A percentile compares a stretch with the other conserved stretches of the same genome.
Conservation (phyloP, 2,329 filamentous ascomycete genomes). For the Akanthomyces lecanii region DNA sequence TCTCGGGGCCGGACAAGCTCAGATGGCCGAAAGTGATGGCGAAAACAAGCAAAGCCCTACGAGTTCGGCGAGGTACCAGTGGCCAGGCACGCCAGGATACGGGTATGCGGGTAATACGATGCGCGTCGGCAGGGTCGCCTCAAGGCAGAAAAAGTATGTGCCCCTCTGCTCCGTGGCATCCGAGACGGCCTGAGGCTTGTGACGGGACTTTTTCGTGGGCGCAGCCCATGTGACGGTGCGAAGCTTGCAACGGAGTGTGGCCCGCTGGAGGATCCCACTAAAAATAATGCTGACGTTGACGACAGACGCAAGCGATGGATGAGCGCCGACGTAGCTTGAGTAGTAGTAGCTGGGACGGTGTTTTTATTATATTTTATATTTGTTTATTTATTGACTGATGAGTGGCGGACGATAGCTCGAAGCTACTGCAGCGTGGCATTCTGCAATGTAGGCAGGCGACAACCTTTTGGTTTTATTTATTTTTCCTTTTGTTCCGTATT, state of each 20-base stretch:
- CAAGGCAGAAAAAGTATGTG: not conserved
- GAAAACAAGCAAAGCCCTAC: not conserved
- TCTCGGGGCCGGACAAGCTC: slow-evolving; percentile 6
- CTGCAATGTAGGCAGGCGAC: not conserved
- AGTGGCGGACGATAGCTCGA: no score
- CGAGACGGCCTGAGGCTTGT: slow-evolving; percentile 1
- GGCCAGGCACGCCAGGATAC: not conserved
- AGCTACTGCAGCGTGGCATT: not conserved
- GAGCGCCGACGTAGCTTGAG: not conserved
- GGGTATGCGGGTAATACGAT: slow-evolving; percentile 3
- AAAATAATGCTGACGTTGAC: slow-evolving; percentile 8
- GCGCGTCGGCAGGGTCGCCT: not conserved
- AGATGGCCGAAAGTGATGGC: not conserved
- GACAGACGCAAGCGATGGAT: not conserved
- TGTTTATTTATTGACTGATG: not conserved
- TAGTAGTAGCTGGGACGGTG: not conserved
- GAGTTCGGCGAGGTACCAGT: not conserved
- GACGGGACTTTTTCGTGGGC: slow-evolving; percentile 21
- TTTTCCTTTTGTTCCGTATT: not conserved
- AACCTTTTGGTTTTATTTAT: not conserved
- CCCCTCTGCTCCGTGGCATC: slow-evolving; percentile 18
- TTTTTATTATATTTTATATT: not conserved
- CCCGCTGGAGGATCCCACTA: slow-evolving; percentile 1
- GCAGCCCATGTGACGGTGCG: slow-evolving; percentile 20
- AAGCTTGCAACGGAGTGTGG: slow-evolving; percentile 1